Evolutionary conservation across 768 basidiomycete genomes (phyloP), one percentile per base, ranked within the genome.

Genomic region (Russula foetens): DNA sequence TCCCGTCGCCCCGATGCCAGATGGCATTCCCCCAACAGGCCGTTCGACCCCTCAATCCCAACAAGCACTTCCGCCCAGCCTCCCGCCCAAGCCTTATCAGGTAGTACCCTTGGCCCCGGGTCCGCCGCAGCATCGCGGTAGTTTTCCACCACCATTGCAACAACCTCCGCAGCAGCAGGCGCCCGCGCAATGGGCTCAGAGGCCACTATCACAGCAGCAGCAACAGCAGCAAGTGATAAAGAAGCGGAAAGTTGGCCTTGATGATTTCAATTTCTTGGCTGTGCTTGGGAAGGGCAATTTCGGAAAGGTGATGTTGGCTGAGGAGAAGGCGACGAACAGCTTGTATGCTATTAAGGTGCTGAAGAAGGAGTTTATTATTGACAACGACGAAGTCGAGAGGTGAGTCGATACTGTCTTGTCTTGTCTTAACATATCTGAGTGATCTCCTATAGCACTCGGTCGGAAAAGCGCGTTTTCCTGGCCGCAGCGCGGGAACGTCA

Each of bases 311-410:
- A 99, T 99, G 97, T 76, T 99, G 60, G 97, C 97, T 11, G 97
- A 99, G 74, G 97, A 99, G 80, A 99, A 99, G 83, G 85, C 81
- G 72, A 82, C 85, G 53, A 91, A 84, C 67, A 84, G 82, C 53
- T 74, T 98, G 58, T 98, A 90, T 71, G 97, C 97, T n/a, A 98
- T 99, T 79, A 99, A 99, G 75, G 97, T 99, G n/a, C 71, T 99
- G 71, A 99, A 99, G 81, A 99, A 99, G 72, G 97, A 98, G 75
- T 98, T 99, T 71, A 98, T 99, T 72, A 98, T 99, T 68, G 97
- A 99, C 72, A 98, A 99, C 63, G 97, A 99, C 73, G 97, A 98
- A 78, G 94, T 99, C 3, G 97, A 98, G 75, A 97, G 94, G 96
- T 96, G 66, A 58, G 80, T 60, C 43, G 33, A 58, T 21, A 48